Base-by-base conservation (phyloP, 148 eudicot species). In the Bassia scoparia region DNA sequence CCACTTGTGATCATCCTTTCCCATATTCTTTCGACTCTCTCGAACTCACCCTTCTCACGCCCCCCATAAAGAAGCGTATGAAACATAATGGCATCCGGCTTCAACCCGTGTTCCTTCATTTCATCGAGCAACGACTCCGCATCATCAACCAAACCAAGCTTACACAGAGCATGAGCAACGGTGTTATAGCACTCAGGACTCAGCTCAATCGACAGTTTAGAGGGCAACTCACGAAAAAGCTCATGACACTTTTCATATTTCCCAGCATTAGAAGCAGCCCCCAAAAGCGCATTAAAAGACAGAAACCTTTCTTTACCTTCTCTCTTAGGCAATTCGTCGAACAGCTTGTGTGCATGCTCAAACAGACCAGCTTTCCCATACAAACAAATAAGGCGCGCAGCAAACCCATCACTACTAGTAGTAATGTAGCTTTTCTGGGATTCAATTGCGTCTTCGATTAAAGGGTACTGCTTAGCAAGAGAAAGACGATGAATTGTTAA, bases 21-120 rank as follows among this genome's bases (percentile, higher is more conserved):
- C 95, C 95, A 87, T 31, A 78, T 38, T 24, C 80, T 78, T 46
- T 86, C 88, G 13, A 82, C 91, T 5, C 83, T 83, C 43, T 9
- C 41, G 70, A 77, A 64, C 59, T 67, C 76, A 0, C 75, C 71
- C 31, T 72, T 82, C 37, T 55, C 58, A 58, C 84, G 83, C 23
- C 78, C 76, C 41, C 46, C 83, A 61, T 71, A 67, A 48, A 87
- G 72, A 35, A 89, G 63, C n/a, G 88, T 83, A 74, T 83, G 83
- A 44, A 68, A 87, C 10, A 82, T 77, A 46, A 80, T 23, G 69
- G 55, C 52, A 86, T 78, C 58, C 0, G 86, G 84, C 0, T 74
- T 66, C 73, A 89, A 30, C 8, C 83, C 88, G 7, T 78, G 80
- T 41, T 60, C 72, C 79, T 76, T 83, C 83, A 89, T 87, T 73